Conservation (phyloP, 73 alveolate species). For the Tetrahymena borealis region DNA sequence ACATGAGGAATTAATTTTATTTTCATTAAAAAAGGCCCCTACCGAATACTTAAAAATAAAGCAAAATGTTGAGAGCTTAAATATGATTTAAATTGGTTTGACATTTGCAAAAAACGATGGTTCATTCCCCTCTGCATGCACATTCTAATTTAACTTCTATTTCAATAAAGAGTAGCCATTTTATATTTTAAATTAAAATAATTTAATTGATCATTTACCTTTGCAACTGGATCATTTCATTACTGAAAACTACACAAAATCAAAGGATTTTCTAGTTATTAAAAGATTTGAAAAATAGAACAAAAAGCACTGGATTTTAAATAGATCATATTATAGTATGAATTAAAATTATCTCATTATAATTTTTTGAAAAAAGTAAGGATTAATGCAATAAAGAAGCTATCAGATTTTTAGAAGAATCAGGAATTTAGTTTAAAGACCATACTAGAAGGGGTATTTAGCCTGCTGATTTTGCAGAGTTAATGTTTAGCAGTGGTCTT, state of each 20-base stretch:
- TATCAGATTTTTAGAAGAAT: not conserved
- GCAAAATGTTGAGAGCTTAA: not conserved
- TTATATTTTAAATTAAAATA: too few species aligned
- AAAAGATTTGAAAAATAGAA: not conserved
- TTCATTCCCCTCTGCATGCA: not conserved
- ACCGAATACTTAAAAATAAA: not conserved
- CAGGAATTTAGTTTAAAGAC: not conserved
- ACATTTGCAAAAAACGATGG: not conserved
- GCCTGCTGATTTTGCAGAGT: not conserved
- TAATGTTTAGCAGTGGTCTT: constrained; percentile 38
- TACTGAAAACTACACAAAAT: too few species aligned
- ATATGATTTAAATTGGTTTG: not conserved
- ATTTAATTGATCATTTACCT: too few species aligned
- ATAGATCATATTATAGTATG: too few species aligned
- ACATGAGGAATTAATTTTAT: not conserved
- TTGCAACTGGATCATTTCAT: too few species aligned
- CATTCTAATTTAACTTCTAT: not conserved
- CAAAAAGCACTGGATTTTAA: not conserved
- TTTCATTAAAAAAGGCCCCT: not conserved
- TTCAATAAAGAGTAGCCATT: not conserved
- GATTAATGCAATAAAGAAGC: not conserved
- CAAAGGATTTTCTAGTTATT: not conserved
- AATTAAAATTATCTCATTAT: not conserved
- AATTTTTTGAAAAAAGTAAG: not conserved
- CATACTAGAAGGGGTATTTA: not conserved